Base-by-base conservation (phyloP, 176 grass and related monocot genomes). In the Canna indica region DNA sequence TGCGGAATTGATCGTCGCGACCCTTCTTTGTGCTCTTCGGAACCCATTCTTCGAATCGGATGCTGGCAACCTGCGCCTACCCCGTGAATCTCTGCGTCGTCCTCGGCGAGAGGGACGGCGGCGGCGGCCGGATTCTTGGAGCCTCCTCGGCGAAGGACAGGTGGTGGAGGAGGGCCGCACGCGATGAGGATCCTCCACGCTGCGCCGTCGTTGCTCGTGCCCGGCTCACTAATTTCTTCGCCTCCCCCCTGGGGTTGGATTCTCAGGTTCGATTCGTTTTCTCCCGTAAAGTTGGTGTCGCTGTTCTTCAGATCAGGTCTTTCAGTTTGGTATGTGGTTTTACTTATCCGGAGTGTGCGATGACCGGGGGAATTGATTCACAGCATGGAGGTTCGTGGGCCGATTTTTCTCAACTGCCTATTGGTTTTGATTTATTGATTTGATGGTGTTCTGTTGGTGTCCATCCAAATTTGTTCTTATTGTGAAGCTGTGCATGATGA, bases 201-300 rank as follows among this genome's bases (percentile, higher is more conserved):
- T 79, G 71, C 46, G 76, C 27, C 13, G 42, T 90, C 76, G 57
- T 47, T 17, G 82, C 83, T 29, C 52, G 71, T 47, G 78, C 78
- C 39, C 46, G 77, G 13, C 83, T 85, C 59, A 77, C 83, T 46
- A 77, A 58, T 60, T 81, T 79, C 60, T 90, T 87, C 80, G 75
- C 76, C 50, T 90, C 86, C 52, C 89, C 77, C 45, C 72, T 93
- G 78, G 89, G 89, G 45, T 81, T 99, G 58, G 94, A 99, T 63
- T 99, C 86, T 57, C 94, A 85, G 86, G 94, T 99, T 75, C 27
- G 29, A 58, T 69, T 12, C 45, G 20, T 18, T 59, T 22, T 30
- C 41, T 79, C 50, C 57, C 12, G 64, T 42, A n/a, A 80, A 32
- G 34, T 29, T 5, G 39, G 4, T 12, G 20, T 62, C 18, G 17